These are phyloP conservation scores for Seiridium unicorne DNA, from an alignment of 2,329 filamentous ascomycete genomes.

Conservation along the genomic window DNA sequence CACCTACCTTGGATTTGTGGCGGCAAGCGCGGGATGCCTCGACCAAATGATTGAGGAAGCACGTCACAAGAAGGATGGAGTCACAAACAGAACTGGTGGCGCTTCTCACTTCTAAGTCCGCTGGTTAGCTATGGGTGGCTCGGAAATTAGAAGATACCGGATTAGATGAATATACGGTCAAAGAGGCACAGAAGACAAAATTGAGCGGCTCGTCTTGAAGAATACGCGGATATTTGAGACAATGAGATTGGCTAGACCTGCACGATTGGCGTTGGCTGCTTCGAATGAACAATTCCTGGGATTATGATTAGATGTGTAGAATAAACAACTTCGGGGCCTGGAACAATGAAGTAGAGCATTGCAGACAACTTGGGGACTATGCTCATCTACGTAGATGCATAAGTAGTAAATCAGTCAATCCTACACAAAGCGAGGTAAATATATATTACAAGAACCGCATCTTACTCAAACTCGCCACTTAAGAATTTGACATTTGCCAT, in stretches of 20 bases:
- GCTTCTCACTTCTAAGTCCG: not conserved
- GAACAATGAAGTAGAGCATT: too few species aligned
- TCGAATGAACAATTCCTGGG: constrained; percentile 3
- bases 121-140: not conserved
- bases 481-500: too few species aligned
- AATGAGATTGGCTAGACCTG: not conserved
- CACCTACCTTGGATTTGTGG: constrained; percentile 82
- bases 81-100: not conserved
- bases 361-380: too few species aligned
- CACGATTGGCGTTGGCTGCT: constrained; percentile 6
- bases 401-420: too few species aligned
- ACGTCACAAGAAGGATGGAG: not conserved
- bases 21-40: constrained; percentile 70
- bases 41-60: constrained; percentile 27
- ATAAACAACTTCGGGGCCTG: too few species aligned
- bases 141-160: not conserved
- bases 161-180: too few species aligned
- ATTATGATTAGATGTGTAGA: not conserved
- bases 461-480: too few species aligned
- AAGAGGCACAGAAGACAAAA: too few species aligned
- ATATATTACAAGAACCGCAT: too few species aligned
- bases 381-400: too few species aligned
- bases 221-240: not conserved
- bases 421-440: too few species aligned
- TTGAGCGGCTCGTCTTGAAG: not conserved